Base-by-base conservation (phyloP, 108 stramenopile species). In the Aurantiochytrium sp. region DNA sequence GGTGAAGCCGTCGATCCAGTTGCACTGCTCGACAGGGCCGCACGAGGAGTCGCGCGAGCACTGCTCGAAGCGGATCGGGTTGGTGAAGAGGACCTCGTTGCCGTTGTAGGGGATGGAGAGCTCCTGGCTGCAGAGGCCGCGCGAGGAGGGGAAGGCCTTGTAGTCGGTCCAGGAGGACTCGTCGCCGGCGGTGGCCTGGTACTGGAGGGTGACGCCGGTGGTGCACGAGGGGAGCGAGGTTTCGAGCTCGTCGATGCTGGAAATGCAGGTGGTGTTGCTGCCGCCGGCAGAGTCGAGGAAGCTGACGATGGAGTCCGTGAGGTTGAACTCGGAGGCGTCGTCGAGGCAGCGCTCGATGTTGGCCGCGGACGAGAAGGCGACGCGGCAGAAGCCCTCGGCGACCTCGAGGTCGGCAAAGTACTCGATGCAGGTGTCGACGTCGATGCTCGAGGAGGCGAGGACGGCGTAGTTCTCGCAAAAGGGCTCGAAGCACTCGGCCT, bases 401-500 rank as follows among this genome's bases (percentile, higher is more conserved):
- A 81, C 42, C 39, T 81, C 45, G 42, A 41, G 39, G 8, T 41
- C 45, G 0, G 21, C 39, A 81, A 81, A 81, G 24, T 81, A 81
- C n/a, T 81, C 45, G 42, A 81, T 27, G 45, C 73, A 81, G 42
- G 39, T 48, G 17, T 41, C 39, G 27, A 30, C 42, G 45, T 41
- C 45, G 32, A 48, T 81, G 73, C 45, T 48, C 1, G 73, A 65
- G 10, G 27, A 34, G 8, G 59, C 59, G 34, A 65, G 73, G 42
- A n/a, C 6, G 30, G 73, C 73, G 73, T 81, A 81, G 42, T 81
- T 81, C 45, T 41, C 30, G 45, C 73, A 81, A 48, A 81, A 81
- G 73, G n/a, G n/a, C 21, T 41, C 73, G 3, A 81, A 81, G 73
- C 73, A 81, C 34, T 65, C 59, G 59, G 3, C 34, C 34, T 65